Evolutionary conservation across 352 stramenopile genomes (phyloP).

Genomic region (Phytophthora vignae): DNA sequence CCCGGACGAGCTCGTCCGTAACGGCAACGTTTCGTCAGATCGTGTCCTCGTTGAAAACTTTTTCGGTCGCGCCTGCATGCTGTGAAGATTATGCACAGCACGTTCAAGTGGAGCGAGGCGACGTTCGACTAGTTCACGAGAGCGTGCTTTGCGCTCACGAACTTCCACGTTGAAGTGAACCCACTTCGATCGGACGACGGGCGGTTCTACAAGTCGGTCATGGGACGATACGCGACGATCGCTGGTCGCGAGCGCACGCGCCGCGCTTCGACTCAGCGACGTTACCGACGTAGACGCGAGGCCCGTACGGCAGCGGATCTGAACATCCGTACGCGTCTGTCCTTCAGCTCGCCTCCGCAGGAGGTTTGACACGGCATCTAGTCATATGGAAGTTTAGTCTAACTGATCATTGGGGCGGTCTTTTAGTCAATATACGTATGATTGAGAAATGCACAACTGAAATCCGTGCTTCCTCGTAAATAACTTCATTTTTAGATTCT

Average conservation of each 20-base stretch:
- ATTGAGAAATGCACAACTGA: not conserved
- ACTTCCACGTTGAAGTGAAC: no score
- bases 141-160: no score
- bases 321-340: conserved; percentile 1
- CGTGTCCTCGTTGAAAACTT: no score
- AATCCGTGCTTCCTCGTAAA: not conserved
- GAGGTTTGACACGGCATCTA: not conserved
- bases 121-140: no score
- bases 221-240: not conserved
- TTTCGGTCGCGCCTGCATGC: no score
- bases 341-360: not conserved
- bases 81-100: no score
- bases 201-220: no score
- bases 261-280: not conserved
- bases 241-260: not conserved
- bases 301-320: not conserved
- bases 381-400: not conserved
- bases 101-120: no score
- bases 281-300: conserved; percentile 1
- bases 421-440: not conserved
- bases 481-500: no score
- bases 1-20: no score
- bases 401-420: not conserved
- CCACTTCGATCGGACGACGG: no score
- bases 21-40: no score